A percentile compares a stretch with the other conserved stretches of the same genome.
Evolutionary conservation across 1,284 basidiomycete species (phyloP).

Genomic region (Baeospora myosura): DNA sequence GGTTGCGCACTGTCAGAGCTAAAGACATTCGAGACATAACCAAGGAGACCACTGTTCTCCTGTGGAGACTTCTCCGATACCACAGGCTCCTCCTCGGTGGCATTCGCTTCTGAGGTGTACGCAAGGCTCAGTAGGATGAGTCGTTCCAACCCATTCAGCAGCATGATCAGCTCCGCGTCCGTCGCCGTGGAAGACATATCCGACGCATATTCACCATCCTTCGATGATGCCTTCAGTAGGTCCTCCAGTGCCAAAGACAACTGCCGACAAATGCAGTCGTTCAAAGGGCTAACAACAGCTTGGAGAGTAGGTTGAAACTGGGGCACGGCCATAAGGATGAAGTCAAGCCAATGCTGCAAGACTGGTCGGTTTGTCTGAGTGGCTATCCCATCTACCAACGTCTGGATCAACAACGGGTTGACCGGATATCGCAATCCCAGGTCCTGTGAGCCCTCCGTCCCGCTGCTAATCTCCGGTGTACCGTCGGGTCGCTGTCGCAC

Average conservation of each 20-base stretch:
- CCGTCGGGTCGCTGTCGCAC: slow-evolving; percentile 24
- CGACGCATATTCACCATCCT: slow-evolving; percentile 26
- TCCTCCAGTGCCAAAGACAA: slow-evolving; percentile 56
- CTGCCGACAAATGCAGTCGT: slow-evolving; percentile 76
- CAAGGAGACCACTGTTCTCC: slow-evolving; percentile 64
- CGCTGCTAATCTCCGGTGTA: slow-evolving; percentile 22
- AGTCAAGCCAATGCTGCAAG: slow-evolving; percentile 94
- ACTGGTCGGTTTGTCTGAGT: slow-evolving; percentile 66
- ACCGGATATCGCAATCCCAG: slow-evolving; percentile 33
- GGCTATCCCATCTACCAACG: slow-evolving; percentile 77
- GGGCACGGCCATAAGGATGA: slow-evolving; percentile 84
- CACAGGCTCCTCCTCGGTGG: slow-evolving; percentile 51
- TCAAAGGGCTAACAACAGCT: slow-evolving; percentile 68
- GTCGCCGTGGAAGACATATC: slow-evolving; percentile 48
- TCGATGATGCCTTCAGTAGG: slow-evolving; percentile 37
- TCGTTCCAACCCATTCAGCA: slow-evolving; percentile 78
- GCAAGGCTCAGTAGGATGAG: slow-evolving; percentile 63
- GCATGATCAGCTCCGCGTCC: slow-evolving; percentile 79
- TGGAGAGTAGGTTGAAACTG: slow-evolving; percentile 71
- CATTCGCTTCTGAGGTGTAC: slow-evolving; percentile 41
- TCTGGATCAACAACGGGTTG: slow-evolving; percentile 69
- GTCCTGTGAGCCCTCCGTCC: slow-evolving; percentile 13
- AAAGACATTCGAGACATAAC: slow-evolving; percentile 78
- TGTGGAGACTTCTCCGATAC: slow-evolving; percentile 42
- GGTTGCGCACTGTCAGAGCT: slow-evolving; percentile 45